Evolutionary conservation across 164 flowering plant genomes (phyloP), one percentile per base, ranked within the genome.

Genomic region (Vitis rotundifolia): DNA sequence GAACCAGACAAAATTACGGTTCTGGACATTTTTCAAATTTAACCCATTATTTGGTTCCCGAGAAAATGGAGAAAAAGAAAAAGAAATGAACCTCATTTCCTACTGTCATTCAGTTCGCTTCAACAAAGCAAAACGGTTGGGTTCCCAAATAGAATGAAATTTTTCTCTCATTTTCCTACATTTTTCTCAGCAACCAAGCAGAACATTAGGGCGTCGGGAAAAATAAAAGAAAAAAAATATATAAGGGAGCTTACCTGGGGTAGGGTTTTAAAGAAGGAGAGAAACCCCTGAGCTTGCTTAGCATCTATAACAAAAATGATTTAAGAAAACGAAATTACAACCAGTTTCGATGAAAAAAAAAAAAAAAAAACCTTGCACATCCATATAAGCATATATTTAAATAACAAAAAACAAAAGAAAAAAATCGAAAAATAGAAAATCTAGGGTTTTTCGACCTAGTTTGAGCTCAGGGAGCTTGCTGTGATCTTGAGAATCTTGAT

Each of bases 201-300:
- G 18, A 11, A 28, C 19, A 59, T 5, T 1, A 49, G 56, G 31
- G 54, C 49, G 48, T 19, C 5, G 28, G 1, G 49, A 11, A 50
- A 61, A 51, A 53, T 6, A 31, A 31, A 31, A 31, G 44, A 31
- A 57, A 44, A 64, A 7, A n/a, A 1, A 74, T 16, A 58, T 48
- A 22, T 68, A 48, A 14, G 67, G 56, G 28, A 16, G 70, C 84
- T 82, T 80, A 95, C 98, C 62, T 70, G 64, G 64, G 97, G 91
- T 69, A 95, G 88, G 83, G 86, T 85, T 86, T 88, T 91, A 87
- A 87, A 91, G 83, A 93, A 91, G 15, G 97, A 83, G 47, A 93
- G 89, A 80, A 95, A 95, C 82, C 99, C 98, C 81, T 88, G 99
- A 65, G 98, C 95, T 83, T 95, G 99, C 79, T 83, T 93, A 9